phyloP scores from a whole-genome alignment of 768 basidiomycete species.

The Russula foetens region DNA sequence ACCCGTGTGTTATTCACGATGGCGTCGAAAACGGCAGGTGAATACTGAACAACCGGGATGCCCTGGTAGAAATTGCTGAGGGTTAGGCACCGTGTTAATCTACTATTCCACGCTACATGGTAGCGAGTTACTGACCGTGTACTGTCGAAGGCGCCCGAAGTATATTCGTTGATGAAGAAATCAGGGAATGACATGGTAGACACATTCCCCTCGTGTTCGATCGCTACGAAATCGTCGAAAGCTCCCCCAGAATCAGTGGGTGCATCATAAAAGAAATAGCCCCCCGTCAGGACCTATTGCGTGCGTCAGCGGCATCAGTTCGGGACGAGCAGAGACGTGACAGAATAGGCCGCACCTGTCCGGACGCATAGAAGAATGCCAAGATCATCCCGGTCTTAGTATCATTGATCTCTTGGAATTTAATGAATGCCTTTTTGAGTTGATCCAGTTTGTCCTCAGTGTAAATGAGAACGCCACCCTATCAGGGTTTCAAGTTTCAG shows the following conservation, averaged over 20 bases:
- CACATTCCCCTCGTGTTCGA: not conserved
- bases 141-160: too few relatives aligned
- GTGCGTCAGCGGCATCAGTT: not conserved
- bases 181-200: not conserved
- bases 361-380: not conserved
- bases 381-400: too few relatives aligned
- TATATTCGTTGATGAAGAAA: not conserved
- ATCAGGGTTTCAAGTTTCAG: too few relatives aligned
- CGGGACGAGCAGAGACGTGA: not conserved
- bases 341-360: not conserved
- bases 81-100: not conserved
- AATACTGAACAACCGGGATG: not conserved
- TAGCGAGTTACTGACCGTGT: not conserved
- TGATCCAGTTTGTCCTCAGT: too few relatives aligned
- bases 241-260: slow-evolving; percentile 11
- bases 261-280: slow-evolving; percentile 13
- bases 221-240: slow-evolving; percentile 19
- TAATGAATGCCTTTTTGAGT: not conserved
- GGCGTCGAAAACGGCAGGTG: not conserved
- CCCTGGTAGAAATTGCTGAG: not conserved
- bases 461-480: too few relatives aligned
- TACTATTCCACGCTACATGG: too few relatives aligned
- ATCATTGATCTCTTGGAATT: not conserved
- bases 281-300: not conserved
- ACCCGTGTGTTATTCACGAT: not conserved